A percentile compares a stretch with the other conserved stretches of the same genome.
Conservation (phyloP, 169 alveolate species). For the Plasmodium relictum region DNA sequence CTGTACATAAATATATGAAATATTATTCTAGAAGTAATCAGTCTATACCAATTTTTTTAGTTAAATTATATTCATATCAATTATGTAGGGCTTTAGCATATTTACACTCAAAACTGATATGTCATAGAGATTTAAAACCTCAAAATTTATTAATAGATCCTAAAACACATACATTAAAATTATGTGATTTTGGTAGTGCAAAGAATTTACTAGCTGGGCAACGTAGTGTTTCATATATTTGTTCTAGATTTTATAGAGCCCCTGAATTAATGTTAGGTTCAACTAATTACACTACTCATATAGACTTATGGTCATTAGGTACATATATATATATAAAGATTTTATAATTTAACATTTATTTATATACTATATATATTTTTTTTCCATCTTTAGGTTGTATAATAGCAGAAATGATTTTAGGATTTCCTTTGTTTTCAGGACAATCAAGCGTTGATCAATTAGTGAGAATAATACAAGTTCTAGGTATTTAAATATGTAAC, state of each 20-base stretch:
- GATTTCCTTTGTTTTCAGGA: conserved; percentile 97
- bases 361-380: conserved; percentile 78
- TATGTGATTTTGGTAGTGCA: conserved; percentile 99
- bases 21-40: conserved; percentile 91
- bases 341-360: background rate
- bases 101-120: conserved; percentile 95
- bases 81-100: conserved; percentile 96
- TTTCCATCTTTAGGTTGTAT: conserved; percentile 94
- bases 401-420: conserved; percentile 95
- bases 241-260: conserved; percentile 99
- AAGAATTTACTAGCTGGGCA: conserved; percentile 94
- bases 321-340: conserved; percentile 2
- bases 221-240: conserved; percentile 95
- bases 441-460: conserved; percentile 97
- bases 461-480: conserved; percentile 94
- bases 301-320: conserved; percentile 98
- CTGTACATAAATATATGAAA: conserved; percentile 94
- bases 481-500: conserved; percentile 66
- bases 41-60: conserved; percentile 92
- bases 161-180: conserved; percentile 92
- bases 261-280: conserved; percentile 99
- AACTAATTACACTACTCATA: conserved; percentile 96
- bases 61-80: conserved; percentile 95
- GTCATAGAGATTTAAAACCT: conserved; percentile 99
- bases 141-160: conserved; percentile 97